Evolutionary conservation across 108 stramenopile species (phyloP).

Genomic region (Cyclotella baltica): DNA sequence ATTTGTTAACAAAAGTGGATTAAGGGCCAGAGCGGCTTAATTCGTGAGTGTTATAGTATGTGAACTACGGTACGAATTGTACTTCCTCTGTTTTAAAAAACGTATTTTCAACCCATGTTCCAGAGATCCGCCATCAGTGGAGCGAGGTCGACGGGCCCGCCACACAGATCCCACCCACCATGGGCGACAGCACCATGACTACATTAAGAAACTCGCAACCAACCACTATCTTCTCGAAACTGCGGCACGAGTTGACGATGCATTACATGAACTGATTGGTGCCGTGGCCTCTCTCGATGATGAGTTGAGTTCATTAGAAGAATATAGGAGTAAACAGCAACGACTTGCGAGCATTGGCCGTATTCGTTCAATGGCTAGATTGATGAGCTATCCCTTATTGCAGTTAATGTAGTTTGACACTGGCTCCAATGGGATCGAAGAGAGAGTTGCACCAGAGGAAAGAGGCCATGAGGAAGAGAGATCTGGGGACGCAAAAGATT

Average conservation of each 20-base stretch:
- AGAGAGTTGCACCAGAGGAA: not conserved
- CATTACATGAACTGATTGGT: not conserved
- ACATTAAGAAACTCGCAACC: constrained; percentile 5
- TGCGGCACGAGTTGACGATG: constrained; percentile 14
- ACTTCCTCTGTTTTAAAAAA: no score
- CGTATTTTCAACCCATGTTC: no score
- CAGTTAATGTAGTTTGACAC: not conserved
- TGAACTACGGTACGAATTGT: no score
- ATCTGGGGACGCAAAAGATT: not conserved
- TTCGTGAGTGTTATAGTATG: no score
- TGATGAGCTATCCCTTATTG: not conserved
- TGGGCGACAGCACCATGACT: not conserved
- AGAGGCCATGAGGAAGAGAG: not conserved
- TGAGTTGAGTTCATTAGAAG: not conserved
- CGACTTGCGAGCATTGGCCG: not conserved
- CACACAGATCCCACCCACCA: constrained; percentile 1
- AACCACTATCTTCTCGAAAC: constrained; percentile 16
- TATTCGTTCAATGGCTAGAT: not conserved
- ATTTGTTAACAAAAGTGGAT: no score
- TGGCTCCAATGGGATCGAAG: constrained; percentile 6
- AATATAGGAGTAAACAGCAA: not conserved
- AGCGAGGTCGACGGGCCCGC: not conserved
- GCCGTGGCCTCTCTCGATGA: not conserved
- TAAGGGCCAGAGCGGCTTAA: no score
- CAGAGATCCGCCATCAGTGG: no score